Conservation (phyloP, 1,284 basidiomycete genomes). For the Leccinum insolens region DNA sequence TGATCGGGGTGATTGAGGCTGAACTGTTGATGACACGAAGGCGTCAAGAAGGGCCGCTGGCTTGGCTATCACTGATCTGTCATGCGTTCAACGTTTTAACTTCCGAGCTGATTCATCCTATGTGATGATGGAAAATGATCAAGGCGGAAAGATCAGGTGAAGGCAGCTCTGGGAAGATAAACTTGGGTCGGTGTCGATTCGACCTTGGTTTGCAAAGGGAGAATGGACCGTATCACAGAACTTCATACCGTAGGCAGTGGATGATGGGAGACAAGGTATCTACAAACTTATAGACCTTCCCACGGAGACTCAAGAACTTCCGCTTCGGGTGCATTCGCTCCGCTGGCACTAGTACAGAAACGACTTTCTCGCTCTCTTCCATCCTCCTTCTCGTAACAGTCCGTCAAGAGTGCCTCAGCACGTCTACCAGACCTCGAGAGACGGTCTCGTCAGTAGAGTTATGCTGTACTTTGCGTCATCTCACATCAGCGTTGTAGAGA, state of each 20-base stretch:
- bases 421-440: slow-evolving; percentile 17
- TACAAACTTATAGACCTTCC: not conserved
- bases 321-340: not conserved
- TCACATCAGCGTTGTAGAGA: slow-evolving; percentile 25
- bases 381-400: not conserved
- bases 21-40: not conserved
- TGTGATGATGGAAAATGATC: not conserved
- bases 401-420: not conserved
- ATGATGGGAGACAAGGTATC: too few relatives aligned
- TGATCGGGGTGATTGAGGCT: not conserved
- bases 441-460: slow-evolving; percentile 28
- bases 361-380: not conserved
- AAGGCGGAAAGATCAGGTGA: not conserved
- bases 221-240: too few relatives aligned
- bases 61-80: not conserved
- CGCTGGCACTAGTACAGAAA: not conserved
- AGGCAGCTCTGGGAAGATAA: not conserved
- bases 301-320: not conserved
- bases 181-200: not conserved
- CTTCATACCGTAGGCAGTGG: too few relatives aligned
- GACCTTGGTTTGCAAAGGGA: not conserved
- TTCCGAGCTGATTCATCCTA: not conserved
- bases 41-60: not conserved
- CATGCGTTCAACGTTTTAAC: not conserved
- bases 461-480: slow-evolving; percentile 16